Base-by-base conservation (phyloP, 2,329 filamentous ascomycete species). In the Phialophora tarda region DNA sequence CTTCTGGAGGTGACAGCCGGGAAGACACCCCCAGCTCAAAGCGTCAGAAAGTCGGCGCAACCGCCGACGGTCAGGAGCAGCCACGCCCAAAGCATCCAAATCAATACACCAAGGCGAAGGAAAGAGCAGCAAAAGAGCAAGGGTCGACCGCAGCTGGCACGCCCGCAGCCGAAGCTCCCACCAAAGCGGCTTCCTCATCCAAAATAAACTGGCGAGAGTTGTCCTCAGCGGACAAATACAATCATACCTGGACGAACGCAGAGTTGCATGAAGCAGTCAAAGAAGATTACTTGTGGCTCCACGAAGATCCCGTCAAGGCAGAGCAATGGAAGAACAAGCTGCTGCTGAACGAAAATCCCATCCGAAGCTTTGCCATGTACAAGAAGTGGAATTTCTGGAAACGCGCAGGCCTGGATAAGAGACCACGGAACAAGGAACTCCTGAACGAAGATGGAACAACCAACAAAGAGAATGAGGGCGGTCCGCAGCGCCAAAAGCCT, bases 311-410 rank as follows among this genome's bases (percentile, higher is more conserved):
- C 2, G 59, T 28, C 8, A 69, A 66, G 60, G 69, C 69, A 12
- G 63, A 62, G 54, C 59, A 68, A 3, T 71, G 68, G 69, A 70
- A 69, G 41, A 48, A 66, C 23, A 72, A 69, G 61, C 69, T 73
- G 23, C 55, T 73, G n/a, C 66, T 67, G 12, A 67, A 68, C 24
- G 59, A 68, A 41, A 72, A 73, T 59, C 72, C 72, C 5, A 70
- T 73, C 2, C 68, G 72, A 51, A 73, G 71, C 53, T 72, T 67
- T 55, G 66, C 68, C 58, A 73, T 73, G 72, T 67, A 68, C 38
- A 62, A 63, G 24, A 73, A 72, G 47, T 73, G 72, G 72, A 61
- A 57, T n/a, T 63, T 67, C 30, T 73, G 72, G 72, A 70, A 65
- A 59, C 63, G 23, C 5, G 62, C 62, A 26, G 67, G 67, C 44